Percentiles rank a stretch among this genome's conserved stretches.
These are phyloP conservation scores for Beauveria asiatica DNA, from an alignment of 2,329 filamentous ascomycete genomes.

Conservation along the genomic window DNA sequence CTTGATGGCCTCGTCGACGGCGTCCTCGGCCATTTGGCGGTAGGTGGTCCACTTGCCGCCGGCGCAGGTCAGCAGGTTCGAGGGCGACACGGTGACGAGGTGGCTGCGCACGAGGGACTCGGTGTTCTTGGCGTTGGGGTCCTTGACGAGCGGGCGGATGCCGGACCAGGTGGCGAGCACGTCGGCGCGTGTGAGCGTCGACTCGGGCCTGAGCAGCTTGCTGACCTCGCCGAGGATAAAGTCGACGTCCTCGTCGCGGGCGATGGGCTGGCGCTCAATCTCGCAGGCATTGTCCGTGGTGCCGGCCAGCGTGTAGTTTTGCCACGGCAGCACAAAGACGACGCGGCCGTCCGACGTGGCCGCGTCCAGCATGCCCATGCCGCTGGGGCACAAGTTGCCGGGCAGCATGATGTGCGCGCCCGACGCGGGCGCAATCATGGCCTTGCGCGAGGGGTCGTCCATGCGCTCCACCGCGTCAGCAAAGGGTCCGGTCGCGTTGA, in stretches of 20 bases:
- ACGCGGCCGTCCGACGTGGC: slow-evolving; percentile 77
- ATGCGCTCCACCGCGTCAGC: slow-evolving; percentile 72
- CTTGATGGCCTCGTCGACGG: slow-evolving; percentile 68
- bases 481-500: slow-evolving; percentile 80
- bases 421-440: slow-evolving; percentile 72
- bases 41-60: slow-evolving; percentile 88
- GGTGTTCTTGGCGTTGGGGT: slow-evolving; percentile 73
- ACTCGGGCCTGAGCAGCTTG: slow-evolving; percentile 67
- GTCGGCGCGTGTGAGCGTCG: slow-evolving; percentile 64
- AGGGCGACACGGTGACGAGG: slow-evolving; percentile 64
- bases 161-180: slow-evolving; percentile 75
- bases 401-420: slow-evolving; percentile 79
- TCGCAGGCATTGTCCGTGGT: slow-evolving; percentile 69
- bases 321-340: slow-evolving; percentile 82
- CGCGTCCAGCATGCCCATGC: slow-evolving; percentile 78
- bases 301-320: slow-evolving; percentile 77
- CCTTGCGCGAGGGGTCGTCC: slow-evolving; percentile 59
- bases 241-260: slow-evolving; percentile 68
- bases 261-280: slow-evolving; percentile 61
- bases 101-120: slow-evolving; percentile 79
- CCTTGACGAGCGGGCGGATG: slow-evolving; percentile 71
- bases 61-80: slow-evolving; percentile 70
- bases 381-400: slow-evolving; percentile 66
- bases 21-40: slow-evolving; percentile 80
- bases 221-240: slow-evolving; percentile 75